Evolutionary conservation across 108 stramenopile genomes (phyloP).

Genomic region (Bacterosira constricta): DNA sequence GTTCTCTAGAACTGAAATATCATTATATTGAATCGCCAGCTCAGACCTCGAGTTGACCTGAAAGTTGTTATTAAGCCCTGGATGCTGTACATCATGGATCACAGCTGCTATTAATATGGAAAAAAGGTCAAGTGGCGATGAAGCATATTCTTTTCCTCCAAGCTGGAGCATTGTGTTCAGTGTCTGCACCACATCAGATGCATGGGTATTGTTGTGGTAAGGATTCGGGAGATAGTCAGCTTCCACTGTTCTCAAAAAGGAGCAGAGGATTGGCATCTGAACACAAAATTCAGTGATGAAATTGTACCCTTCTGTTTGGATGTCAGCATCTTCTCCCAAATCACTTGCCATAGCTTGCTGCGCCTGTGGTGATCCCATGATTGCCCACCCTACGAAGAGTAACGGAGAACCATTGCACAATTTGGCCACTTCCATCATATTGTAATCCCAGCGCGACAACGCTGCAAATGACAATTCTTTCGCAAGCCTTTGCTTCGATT

Average conservation of each 20-base stretch:
- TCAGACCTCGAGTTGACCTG: conserved; percentile 62
- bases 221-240: conserved; percentile 50
- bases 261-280: conserved; percentile 2
- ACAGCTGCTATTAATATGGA: conserved; percentile 65
- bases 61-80: conserved; percentile 80
- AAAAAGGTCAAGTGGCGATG: conserved; percentile 42
- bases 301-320: conserved; percentile 19
- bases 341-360: conserved; percentile 35
- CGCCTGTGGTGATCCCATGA: conserved; percentile 34
- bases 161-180: conserved; percentile 54
- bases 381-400: conserved; percentile 37
- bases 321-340: conserved; percentile 4
- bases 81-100: conserved; percentile 88
- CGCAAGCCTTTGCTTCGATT: conserved; percentile 15
- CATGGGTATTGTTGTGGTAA: conserved; percentile 69
- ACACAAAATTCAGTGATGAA: conserved; percentile 13
- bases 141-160: conserved; percentile 42
- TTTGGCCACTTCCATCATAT: conserved; percentile 27
- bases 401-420: conserved; percentile 30
- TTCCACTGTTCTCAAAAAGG: conserved; percentile 10
- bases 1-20: conserved; percentile 77
- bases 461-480: conserved; percentile 9
- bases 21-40: conserved; percentile 78
- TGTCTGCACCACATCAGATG: conserved; percentile 68
- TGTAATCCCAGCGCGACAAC: conserved; percentile 30